Base-by-base conservation (phyloP, 495 filamentous ascomycete species). In the Aspergillus asperescens region DNA sequence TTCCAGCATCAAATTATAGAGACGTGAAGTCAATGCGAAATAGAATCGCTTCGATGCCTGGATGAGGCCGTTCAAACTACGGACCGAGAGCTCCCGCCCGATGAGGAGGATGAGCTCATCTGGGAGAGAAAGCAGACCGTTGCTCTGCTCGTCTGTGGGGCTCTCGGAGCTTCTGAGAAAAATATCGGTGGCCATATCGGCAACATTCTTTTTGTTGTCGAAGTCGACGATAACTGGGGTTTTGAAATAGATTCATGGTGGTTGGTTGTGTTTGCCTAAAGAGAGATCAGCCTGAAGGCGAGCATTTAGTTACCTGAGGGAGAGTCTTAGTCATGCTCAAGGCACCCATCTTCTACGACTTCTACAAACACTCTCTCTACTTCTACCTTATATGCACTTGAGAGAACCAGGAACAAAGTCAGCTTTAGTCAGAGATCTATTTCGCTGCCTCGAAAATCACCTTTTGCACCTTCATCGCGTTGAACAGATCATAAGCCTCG, bases 391-490 rank as follows among this genome's bases (percentile, higher is more conserved):
- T n/a, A n/a, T n/a, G n/a, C n/a, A n/a, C n/a, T n/a, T n/a, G n/a
- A n/a, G n/a, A n/a, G n/a, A n/a, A n/a, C n/a, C n/a, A n/a, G n/a
- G n/a, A n/a, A n/a, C n/a, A n/a, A n/a, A n/a, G n/a, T n/a, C n/a
- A n/a, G n/a, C n/a, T n/a, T n/a, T n/a, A n/a, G 2, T 25, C 15
- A 19, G 34, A 7, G 13, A 18, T 48, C 55, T 68, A 80, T 60
- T 77, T 70, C 38, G 71, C 68, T 12, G 76, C 77, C 58, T 81
- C 73, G 52, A 85, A 86, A 5, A 85, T 71, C 24, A 80, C 76
- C 77, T 98, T 98, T 61, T 96, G 90, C 48, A 82, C 89, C 72
- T 93, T 84, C 89, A 92, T 90, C 55, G 84, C 82, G 61, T 97
- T 88, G 71, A 96, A 96, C 18, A 96, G 66, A 34, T 94, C 86